Conservation (phyloP, 192 early-diverging fungal genomes). For the Mortierella alpina region DNA sequence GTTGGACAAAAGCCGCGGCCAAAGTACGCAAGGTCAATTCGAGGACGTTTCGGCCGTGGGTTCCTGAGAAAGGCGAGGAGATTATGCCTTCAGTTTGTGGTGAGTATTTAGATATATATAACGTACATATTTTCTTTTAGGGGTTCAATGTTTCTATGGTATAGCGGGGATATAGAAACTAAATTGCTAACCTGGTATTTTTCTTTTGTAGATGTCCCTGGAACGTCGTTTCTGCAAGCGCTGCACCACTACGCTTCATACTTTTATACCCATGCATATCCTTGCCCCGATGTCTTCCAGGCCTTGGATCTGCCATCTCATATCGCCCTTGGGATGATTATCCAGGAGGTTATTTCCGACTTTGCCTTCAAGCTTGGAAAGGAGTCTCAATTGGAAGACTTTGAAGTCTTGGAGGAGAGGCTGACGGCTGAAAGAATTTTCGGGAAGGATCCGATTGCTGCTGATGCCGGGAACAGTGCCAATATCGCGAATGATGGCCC, state of each 20-base stretch:
- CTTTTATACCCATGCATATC: constrained; percentile 32
- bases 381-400: constrained; percentile 24
- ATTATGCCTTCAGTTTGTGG: constrained; percentile 30
- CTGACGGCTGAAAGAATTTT: background rate
- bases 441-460: background rate
- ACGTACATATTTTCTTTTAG: background rate
- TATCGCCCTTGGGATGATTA: constrained; percentile 43
- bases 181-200: background rate
- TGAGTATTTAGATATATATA: background rate
- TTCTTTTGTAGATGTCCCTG: constrained; percentile 23
- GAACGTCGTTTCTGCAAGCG: constrained; percentile 30
- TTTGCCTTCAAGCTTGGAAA: constrained; percentile 36
- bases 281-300: constrained; percentile 38
- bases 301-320: constrained; percentile 44
- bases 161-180: background rate
- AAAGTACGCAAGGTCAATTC: constrained; percentile 18
- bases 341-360: constrained; percentile 44
- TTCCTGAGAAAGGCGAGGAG: constrained; percentile 3
- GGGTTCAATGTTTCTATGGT: background rate
- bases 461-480: background rate
- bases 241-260: constrained; percentile 45
- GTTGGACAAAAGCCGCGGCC: background rate
- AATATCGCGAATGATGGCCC: background rate
- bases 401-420: constrained; percentile 19
- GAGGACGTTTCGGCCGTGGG: constrained; percentile 29